Base-by-base conservation (phyloP, 768 basidiomycete genomes). In the Boletus fagicola region DNA sequence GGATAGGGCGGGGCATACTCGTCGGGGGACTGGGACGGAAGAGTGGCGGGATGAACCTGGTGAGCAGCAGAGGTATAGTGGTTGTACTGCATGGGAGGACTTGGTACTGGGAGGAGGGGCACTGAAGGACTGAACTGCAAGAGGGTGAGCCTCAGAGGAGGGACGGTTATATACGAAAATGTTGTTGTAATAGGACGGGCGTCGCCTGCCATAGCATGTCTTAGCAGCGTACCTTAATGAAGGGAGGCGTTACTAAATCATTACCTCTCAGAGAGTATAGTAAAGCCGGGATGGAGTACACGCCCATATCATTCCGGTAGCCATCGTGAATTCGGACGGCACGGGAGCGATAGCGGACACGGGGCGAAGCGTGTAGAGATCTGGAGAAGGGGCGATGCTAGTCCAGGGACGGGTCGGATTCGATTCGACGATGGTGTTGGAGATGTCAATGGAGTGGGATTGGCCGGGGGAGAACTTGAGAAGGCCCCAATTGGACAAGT, bases 151-250 rank as follows among this genome's bases (percentile, higher is more conserved):
- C 40, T 61, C 45, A 51, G 51, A 52, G 57, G 52, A 52, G 56
- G 57, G 49, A 58, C 50, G 61, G 59, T 74, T 72, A 70, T 72
- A 72, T 72, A 72, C 59, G 65, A 70, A 66, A 72, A 62, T 58
- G 54, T 57, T 60, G 63, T 61, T 67, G 65, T 74, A 67, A 67
- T 71, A 64, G 65, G 62, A 63, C 57, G 71, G 71, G 68, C 61
- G 69, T 73, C 68, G 71, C 65, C 71, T 74, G 67, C 63, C 65
- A 69, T 59, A 40, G 62, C 57, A 70, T 72, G 71, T 70, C 70
- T 65, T 74, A 67, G 71, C 67, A 71, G 67, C 62, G 71, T 72
- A 71, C 71, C 71, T 72, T 72, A 72, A 72, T 72, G 72, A 69
- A 72, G 42, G 55, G 62, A 72, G 42, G 54, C 44, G 71, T 72